Base-by-base conservation (phyloP, 2,329 filamentous ascomycete genomes). In the Endocalyx cinctus region DNA sequence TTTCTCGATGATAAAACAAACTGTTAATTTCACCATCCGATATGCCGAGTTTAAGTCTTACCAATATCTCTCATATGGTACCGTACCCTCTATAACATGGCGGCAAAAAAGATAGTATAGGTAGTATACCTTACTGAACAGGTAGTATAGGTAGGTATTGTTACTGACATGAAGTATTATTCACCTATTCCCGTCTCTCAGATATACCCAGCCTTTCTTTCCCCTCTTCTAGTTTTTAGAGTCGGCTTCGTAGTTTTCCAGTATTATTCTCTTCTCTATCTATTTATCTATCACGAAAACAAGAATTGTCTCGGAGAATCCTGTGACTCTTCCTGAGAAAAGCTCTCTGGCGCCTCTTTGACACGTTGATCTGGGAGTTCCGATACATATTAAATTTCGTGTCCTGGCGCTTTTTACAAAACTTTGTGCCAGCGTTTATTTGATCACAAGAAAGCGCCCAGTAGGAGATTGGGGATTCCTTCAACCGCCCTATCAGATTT, bases 401-500 rank as follows among this genome's bases (percentile, higher is more conserved):
- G 38, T 41, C 43, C 41, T 52, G 59, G 55, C 50, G 52, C 59
- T 60, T 57, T 51, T 23, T 8, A 49, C 46, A 50, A 55, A 51
- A 52, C n/a, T n/a, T n/a, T n/a, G n/a, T 45, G 52, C 44, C 41
- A 58, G 67, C 67, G 67, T 66, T 60, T 70, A 70, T 64, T n/a
- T n/a, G 62, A 58, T 48, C 50, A 51, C 58, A 52, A 46, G 54
- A 51, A 59, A 54, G 63, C 56, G 59, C 52, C 54, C 50, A 54
- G 50, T 56, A 50, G 54, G 54, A 64, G 45, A 52, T 61, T 60
- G 62, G 57, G 52, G 50, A 46, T 47, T 46, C 38, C 34, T 40
- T 43, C 38, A 50, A 40, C 50, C 45, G 55, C 46, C 66, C 66
- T 69, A 71, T 68, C 66, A 68, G 60, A 59, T 50, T 40, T 43